Evolutionary conservation across 805 yeast genomes (phyloP), one percentile per base, ranked within the genome.

Genomic region (Ogataea trehaloabstinens): DNA sequence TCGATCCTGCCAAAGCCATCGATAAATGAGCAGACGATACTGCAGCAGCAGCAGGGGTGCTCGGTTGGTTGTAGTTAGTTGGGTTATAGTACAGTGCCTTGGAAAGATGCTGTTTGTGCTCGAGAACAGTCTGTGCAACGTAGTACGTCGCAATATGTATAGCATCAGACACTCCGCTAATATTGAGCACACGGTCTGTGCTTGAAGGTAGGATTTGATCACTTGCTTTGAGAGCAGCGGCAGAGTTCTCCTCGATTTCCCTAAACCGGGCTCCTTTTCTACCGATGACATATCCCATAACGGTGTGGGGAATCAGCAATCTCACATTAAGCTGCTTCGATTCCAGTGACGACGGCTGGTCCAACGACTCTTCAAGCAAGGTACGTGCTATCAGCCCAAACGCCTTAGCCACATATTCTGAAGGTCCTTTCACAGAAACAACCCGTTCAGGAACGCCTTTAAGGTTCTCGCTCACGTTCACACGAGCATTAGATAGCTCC

Each of bases 161-260:
- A 2, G 95, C 89, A 63, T 87, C 95, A 1, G 89, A 88, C 11
- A 85, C 91, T 5, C 95, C 95, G 4, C 73, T 67, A 6, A 87
- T 73, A 18, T 79, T 70, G 34, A 88, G 65, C 16, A 84, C 68
- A 42, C 95, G 71, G 58, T 88, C 96, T 12, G 89, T 85, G 0
- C 91, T 82, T 44, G 74, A 75, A 1, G 93, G 85, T 48, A 88
- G 64, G 12, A 81, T 75, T 32, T 77, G 76, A 29, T 82, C 87
- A 18, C 82, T 85, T 2, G 95, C 93, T 48, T 72, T 75, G 40
- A 88, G 68, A 41, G 76, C 71, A 2, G 95, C 90, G 3, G 91
- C 89, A 12, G 93, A 84, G 45, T 74, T 73, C 39, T 82, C 89
- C 60, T 87, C 95, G 46, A 87, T 85, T 58, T 86, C 91, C 48